A percentile compares a stretch with the other conserved stretches of the same genome.
Evolutionary conservation across 2,329 filamentous ascomycete species (phyloP).

Genomic region (Pseudonectria foliicola): DNA sequence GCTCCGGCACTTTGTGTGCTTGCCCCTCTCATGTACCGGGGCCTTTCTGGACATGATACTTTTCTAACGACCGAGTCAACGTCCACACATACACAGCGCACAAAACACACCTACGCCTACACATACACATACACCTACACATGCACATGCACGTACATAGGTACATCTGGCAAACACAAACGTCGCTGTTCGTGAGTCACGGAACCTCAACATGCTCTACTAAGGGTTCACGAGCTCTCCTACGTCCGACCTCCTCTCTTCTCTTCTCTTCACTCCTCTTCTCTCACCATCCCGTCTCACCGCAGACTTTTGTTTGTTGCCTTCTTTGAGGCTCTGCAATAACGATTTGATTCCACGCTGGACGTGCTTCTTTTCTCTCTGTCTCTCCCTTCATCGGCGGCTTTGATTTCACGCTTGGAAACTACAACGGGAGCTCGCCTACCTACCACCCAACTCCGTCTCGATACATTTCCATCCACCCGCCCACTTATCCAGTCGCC

Average conservation of each 20-base stretch:
- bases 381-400: background rate
- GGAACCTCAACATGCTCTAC: constrained; percentile 16
- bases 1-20: too few relatives aligned
- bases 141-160: too few relatives aligned
- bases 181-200: constrained; percentile 20
- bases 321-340: constrained; percentile 19
- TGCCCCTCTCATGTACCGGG: too few relatives aligned
- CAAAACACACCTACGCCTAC: background rate
- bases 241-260: constrained; percentile 2
- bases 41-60: too few relatives aligned
- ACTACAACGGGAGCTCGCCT: too few relatives aligned
- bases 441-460: too few relatives aligned
- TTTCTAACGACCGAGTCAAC: constrained; percentile 5
- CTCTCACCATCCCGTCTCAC: constrained; percentile 4
- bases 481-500: too few relatives aligned
- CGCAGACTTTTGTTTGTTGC: constrained; percentile 11
- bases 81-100: constrained; percentile 12
- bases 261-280: constrained; percentile 8
- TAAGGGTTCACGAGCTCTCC: constrained; percentile 8
- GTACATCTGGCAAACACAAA: too few relatives aligned
- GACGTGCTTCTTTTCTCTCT: constrained; percentile 5
- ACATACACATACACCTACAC: background rate
- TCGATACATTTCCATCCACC: too few relatives aligned
- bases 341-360: constrained; percentile 17
- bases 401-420: too few relatives aligned